These are phyloP conservation scores for Collybia sordida DNA, from an alignment of 768 basidiomycete genomes.

Conservation along the genomic window DNA sequence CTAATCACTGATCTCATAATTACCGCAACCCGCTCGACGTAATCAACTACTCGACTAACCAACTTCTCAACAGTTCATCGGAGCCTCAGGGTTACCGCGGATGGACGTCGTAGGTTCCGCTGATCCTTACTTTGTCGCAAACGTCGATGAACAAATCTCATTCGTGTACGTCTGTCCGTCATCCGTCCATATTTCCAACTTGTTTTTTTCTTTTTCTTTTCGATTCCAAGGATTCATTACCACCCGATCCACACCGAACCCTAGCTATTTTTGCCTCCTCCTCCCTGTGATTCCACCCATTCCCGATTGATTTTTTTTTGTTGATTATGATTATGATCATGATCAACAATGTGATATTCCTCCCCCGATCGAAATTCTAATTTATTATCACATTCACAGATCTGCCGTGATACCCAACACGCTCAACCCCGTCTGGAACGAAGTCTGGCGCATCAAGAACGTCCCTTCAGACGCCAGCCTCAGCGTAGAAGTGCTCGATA, in stretches of 20 bases:
- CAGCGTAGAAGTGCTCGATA: slow-evolving; percentile 63
- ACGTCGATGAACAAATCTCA: slow-evolving; percentile 59
- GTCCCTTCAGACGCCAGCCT: slow-evolving; percentile 65
- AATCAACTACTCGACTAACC: neutral
- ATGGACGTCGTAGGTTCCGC: slow-evolving; percentile 65
- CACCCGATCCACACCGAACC: too few species aligned
- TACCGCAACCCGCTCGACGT: too few species aligned
- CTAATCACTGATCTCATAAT: too few species aligned
- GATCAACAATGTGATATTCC: too few species aligned
- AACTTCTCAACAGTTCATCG: slow-evolving; percentile 53
- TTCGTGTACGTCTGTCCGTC: slow-evolving; percentile 71
- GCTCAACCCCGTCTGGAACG: slow-evolving; percentile 72
- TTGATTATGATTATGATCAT: neutral
- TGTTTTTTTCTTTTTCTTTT: too few species aligned
- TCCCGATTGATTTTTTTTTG: too few species aligned
- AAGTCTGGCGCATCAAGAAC: slow-evolving; percentile 70
- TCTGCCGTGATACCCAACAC: slow-evolving; percentile 63
- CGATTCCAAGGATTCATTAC: too few species aligned
- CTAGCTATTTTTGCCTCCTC: too few species aligned
- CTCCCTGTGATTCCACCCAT: too few species aligned
- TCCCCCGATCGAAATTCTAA: neutral
- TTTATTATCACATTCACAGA: slow-evolving; percentile 30
- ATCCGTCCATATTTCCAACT: neutral
- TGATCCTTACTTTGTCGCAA: slow-evolving; percentile 75
- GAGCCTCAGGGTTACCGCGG: slow-evolving; percentile 66